phyloP scores from a whole-genome alignment of 78 protist genomes.

The Trichosphaerium sp. region DNA sequence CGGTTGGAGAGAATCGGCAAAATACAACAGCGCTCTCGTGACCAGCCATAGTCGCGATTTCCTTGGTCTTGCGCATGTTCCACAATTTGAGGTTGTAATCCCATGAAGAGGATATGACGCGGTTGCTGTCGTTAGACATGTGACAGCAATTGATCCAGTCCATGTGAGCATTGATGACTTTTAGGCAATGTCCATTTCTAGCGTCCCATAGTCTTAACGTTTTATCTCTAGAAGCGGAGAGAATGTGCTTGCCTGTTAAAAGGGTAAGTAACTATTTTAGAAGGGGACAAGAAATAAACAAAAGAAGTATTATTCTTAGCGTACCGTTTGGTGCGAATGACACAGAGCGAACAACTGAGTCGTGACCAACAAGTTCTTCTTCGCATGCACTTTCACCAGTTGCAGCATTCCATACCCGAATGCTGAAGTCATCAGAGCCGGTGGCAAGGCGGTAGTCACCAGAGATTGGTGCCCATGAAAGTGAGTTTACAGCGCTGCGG shows the following conservation, averaged over 20 bases:
- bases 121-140: conserved; percentile 20
- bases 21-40: conserved; percentile 30
- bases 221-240: conserved; percentile 24
- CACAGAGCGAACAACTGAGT: conserved; percentile 16
- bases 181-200: background rate
- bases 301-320: too few relatives aligned
- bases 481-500: background rate
- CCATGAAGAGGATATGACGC: conserved; percentile 34
- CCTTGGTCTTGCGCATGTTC: conserved; percentile 16
- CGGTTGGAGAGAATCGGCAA: conserved; percentile 16
- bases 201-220: conserved; percentile 20
- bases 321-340: conserved; percentile 7
- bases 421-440: conserved; percentile 25
- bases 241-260: conserved; percentile 37
- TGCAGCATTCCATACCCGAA: conserved; percentile 16
- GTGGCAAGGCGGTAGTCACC: conserved; percentile 9
- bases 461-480: too few relatives aligned
- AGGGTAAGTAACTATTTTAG: conserved; percentile 12
- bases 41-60: conserved; percentile 15
- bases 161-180: conserved; percentile 30
- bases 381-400: background rate
- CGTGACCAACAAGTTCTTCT: conserved; percentile 11
- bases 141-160: conserved; percentile 45
- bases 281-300: conserved; percentile 3
- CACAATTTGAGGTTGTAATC: conserved; percentile 43